Evolutionary conservation across 1,284 basidiomycete genomes (phyloP).

Genomic region (Ganoderma boninense): DNA sequence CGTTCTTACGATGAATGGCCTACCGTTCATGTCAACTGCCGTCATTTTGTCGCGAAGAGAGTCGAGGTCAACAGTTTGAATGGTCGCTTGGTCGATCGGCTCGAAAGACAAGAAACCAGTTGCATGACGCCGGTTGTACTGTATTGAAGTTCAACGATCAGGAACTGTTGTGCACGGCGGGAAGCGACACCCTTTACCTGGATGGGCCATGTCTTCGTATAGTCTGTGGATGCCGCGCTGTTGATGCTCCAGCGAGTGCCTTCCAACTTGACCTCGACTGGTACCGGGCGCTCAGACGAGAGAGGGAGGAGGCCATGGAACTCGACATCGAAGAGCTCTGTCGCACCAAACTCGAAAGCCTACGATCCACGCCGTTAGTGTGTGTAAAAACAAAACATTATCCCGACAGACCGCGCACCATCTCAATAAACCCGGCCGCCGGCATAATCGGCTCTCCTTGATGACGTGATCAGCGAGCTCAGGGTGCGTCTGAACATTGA

Average conservation of each 20-base stretch:
- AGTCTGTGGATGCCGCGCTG: slow-evolving; percentile 14
- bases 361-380: neutral
- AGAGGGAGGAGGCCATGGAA: slow-evolving; percentile 39
- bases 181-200: neutral
- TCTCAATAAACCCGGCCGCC: slow-evolving; percentile 51
- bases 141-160: neutral
- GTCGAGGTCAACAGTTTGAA: slow-evolving; percentile 24
- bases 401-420: slow-evolving; percentile 39
- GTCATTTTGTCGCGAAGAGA: slow-evolving; percentile 30
- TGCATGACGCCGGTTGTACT: slow-evolving; percentile 42
- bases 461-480: slow-evolving; percentile 49
- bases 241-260: slow-evolving; percentile 42
- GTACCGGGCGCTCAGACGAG: slow-evolving; percentile 39
- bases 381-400: neutral
- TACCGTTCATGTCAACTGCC: slow-evolving; percentile 20
- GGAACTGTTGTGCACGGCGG: neutral
- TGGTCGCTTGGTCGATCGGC: neutral
- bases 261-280: slow-evolving; percentile 39
- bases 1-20: neutral
- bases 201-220: slow-evolving; percentile 17
- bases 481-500: slow-evolving; percentile 46
- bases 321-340: slow-evolving; percentile 34
- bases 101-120: slow-evolving; percentile 44
- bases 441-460: slow-evolving; percentile 51
- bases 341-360: slow-evolving; percentile 38